These are phyloP conservation scores for Dactylellina haptotyla DNA, from an alignment of 2,329 filamentous ascomycete species.

Conservation along the genomic window DNA sequence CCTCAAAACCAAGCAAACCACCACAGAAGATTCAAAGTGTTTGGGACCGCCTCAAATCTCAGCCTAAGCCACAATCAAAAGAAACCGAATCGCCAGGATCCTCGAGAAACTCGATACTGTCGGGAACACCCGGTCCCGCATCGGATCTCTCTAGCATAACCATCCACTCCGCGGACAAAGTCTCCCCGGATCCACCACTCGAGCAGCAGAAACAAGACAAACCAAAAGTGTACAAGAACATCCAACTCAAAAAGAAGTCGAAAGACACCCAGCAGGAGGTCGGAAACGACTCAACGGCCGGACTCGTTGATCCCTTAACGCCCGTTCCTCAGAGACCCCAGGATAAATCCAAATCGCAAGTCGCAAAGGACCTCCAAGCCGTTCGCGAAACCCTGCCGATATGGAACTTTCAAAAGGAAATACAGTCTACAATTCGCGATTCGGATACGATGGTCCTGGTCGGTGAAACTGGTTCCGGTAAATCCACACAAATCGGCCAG, in stretches of 20 bases:
- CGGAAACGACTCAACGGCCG: slow-evolving; percentile 43
- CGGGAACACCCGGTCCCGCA: slow-evolving; percentile 6
- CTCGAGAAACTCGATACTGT: slow-evolving; percentile 21
- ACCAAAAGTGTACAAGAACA: slow-evolving; percentile 31
- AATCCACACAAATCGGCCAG: slow-evolving; percentile 95
- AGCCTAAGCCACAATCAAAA: slow-evolving; percentile 4
- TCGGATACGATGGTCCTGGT: slow-evolving; percentile 84
- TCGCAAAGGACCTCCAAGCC: slow-evolving; percentile 46
- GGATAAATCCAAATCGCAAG: slow-evolving; percentile 29
- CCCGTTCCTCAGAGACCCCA: slow-evolving; percentile 22
- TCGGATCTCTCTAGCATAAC: slow-evolving; percentile 36
- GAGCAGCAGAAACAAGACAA: neutral
- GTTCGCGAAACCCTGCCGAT: slow-evolving; percentile 78
- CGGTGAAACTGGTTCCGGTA: slow-evolving; percentile 95
- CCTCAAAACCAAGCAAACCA: neutral
- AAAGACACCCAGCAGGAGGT: slow-evolving; percentile 26
- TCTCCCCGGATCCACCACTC: slow-evolving; percentile 8
- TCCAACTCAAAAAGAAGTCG: slow-evolving; percentile 16
- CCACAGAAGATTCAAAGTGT: slow-evolving; percentile 33
- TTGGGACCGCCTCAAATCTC: slow-evolving; percentile 37
- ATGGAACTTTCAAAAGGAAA: slow-evolving; percentile 77
- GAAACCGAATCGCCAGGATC: slow-evolving; percentile 18
- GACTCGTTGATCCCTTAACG: slow-evolving; percentile 43
- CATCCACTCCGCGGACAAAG: slow-evolving; percentile 12
- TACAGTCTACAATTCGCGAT: slow-evolving; percentile 71